These are phyloP conservation scores for Aspergillus asperescens DNA, from an alignment of 495 filamentous ascomycete species.

Conservation along the genomic window DNA sequence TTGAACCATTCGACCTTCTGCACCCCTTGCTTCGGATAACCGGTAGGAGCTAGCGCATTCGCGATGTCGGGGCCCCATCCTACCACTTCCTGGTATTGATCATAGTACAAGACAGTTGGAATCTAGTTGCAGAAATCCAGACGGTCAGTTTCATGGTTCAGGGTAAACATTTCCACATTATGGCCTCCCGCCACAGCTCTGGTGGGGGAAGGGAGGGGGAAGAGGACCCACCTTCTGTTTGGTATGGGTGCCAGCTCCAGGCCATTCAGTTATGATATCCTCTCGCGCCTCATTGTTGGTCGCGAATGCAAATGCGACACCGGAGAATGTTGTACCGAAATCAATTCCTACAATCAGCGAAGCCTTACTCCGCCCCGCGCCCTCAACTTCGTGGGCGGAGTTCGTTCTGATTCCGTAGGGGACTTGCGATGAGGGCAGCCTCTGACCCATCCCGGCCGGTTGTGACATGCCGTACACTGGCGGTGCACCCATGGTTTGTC, in stretches of 20 bases:
- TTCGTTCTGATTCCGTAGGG: conserved; percentile 43
- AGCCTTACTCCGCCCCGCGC: conserved; percentile 66
- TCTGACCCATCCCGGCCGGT: conserved; percentile 38
- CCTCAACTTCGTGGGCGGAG: conserved; percentile 73
- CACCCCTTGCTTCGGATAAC: conserved; percentile 73
- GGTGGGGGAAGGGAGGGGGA: not conserved
- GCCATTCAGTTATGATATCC: conserved; percentile 78
- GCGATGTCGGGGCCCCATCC: conserved; percentile 79
- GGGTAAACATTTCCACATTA: not conserved
- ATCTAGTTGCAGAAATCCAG: conserved; percentile 45
- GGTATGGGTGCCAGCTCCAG: conserved; percentile 68
- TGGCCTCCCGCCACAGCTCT: not conserved
- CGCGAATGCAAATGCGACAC: conserved; percentile 74
- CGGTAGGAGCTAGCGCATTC: conserved; percentile 70
- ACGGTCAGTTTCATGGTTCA: conserved; percentile 6
- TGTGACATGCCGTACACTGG: conserved; percentile 48
- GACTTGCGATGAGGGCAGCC: conserved; percentile 32
- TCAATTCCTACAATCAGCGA: conserved; percentile 70
- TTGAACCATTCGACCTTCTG: conserved; percentile 87
- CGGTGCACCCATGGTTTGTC: conserved; percentile 47
- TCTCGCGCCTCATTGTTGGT: conserved; percentile 72
- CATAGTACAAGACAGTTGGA: conserved; percentile 75
- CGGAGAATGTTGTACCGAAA: conserved; percentile 74
- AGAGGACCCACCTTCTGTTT: conserved; percentile 60
- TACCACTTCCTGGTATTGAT: conserved; percentile 77